Evolutionary conservation across 768 basidiomycete species (phyloP), one percentile per base, ranked within the genome.

Genomic region (Tephrocybe sp.): DNA sequence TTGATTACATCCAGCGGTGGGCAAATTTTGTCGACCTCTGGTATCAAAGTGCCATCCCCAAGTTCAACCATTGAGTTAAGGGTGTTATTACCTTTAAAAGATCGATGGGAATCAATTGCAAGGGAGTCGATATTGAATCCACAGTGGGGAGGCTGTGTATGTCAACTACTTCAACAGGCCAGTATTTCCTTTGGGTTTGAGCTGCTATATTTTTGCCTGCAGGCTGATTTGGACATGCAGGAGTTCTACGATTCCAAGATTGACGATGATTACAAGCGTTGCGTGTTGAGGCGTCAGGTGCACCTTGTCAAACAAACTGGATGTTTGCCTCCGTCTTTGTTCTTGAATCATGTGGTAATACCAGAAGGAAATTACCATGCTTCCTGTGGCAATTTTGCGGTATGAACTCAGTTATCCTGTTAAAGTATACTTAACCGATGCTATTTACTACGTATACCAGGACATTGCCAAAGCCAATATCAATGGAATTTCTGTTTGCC

Each of bases 381-480:
- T 5, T 54, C 59, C 9, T 53, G 53, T 26, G 69, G 69, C 32
- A 64, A 63, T 2, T 73, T 65, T 51, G 69, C 69, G 33, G 59
- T 64, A 41, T 8, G 59, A 34, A 20, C n/a, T 20, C 34, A 14
- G 5, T 45, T 19, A 5, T n/a, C n/a, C n/a, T 8, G 26, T 17
- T 34, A 8, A 31, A n/a, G 39, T 17, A 34, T 16, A 11, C 9
- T 17, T 19, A 17, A 4, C 20, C 14, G 16, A 16, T n/a, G 35
- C 13, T 11, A 10, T 26, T 14, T 17, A 7, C n/a, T 14, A 13
- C 38, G 23, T 5, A n/a, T 10, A 34, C 16, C 43, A 63, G 62
- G 61, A 63, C 39, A 63, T 63, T 14, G 55, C 53, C 40, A 52
- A 52, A 36, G 57, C 55, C 13, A 42, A 30, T 13, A 51, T 61